These are phyloP conservation scores for Leccinellum luteum DNA, from an alignment of 768 basidiomycete genomes.

Conservation along the genomic window DNA sequence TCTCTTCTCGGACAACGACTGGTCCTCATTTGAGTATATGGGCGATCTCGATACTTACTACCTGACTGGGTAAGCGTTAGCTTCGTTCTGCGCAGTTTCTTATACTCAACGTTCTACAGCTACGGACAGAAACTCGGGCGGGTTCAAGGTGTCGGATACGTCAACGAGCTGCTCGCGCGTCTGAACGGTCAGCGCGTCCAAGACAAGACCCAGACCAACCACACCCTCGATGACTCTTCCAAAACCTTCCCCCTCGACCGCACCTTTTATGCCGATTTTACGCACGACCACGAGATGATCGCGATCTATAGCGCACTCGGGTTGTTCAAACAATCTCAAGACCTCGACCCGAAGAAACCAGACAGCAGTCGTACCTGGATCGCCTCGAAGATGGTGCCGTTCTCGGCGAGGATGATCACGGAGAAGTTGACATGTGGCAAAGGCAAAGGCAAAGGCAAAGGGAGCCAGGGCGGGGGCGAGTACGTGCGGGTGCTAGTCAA, in stretches of 20 bases:
- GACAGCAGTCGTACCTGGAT: neutral
- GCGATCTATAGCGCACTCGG: neutral
- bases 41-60: conserved; percentile 77
- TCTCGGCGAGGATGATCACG: conserved; percentile 65
- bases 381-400: conserved; percentile 54
- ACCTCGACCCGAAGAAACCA: neutral
- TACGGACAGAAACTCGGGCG: conserved; percentile 65
- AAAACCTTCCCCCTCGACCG: neutral
- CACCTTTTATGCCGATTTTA: neutral
- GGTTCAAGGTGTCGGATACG: conserved; percentile 80
- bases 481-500: neutral
- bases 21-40: conserved; percentile 59
- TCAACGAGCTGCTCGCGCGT: conserved; percentile 53
- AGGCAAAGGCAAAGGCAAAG: neutral
- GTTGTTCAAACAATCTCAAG: neutral
- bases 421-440: conserved; percentile 45
- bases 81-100: neutral
- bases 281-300: neutral
- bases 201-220: conserved; percentile 75
- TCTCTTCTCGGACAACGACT: conserved; percentile 60
- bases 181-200: conserved; percentile 47
- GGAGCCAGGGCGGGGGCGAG: neutral
- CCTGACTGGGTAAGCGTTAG: conserved; percentile 47
- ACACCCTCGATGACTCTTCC: neutral
- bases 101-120: conserved; percentile 31